phyloP scores from a whole-genome alignment of 345 rosid genomes.

The Turritis glabra region DNA sequence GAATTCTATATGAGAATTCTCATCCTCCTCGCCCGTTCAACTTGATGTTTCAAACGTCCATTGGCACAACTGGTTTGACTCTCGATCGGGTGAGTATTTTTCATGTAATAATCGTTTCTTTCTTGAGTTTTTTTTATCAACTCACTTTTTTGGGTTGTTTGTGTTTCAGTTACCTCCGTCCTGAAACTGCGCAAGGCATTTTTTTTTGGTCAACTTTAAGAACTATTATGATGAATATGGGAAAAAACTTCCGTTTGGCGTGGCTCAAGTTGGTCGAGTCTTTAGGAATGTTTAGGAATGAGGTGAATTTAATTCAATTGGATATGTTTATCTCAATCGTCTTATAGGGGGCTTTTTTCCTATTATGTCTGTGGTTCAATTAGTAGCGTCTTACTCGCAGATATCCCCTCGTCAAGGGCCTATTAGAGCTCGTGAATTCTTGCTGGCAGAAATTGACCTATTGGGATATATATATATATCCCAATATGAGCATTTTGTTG shows the following conservation, averaged over 20 bases:
- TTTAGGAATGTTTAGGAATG: constrained; percentile 92
- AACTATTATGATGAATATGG: constrained; percentile 83
- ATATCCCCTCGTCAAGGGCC: constrained; percentile 98
- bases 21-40: constrained; percentile 86
- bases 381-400: too few relatives aligned
- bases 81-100: constrained; percentile 65
- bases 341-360: too few relatives aligned
- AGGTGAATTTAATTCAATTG: constrained; percentile 45
- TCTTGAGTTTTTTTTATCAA: neutral
- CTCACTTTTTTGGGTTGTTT: too few relatives aligned
- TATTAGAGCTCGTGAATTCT: constrained; percentile 84
- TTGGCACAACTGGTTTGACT: constrained; percentile 82
- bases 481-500: constrained; percentile 93
- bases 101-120: neutral
- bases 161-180: constrained; percentile 76
- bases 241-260: constrained; percentile 89
- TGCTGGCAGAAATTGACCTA: constrained; percentile 93
- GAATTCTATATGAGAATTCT: too few relatives aligned
- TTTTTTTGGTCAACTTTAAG: constrained; percentile 67
- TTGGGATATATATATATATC: too few relatives aligned
- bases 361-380: too few relatives aligned
- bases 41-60: constrained; percentile 90
- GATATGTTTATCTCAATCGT: too few relatives aligned
- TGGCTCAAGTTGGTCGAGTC: constrained; percentile 93
- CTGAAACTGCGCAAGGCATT: constrained; percentile 97